Conservation (phyloP, 306 rosid genomes). For the Cicer bijugum region DNA sequence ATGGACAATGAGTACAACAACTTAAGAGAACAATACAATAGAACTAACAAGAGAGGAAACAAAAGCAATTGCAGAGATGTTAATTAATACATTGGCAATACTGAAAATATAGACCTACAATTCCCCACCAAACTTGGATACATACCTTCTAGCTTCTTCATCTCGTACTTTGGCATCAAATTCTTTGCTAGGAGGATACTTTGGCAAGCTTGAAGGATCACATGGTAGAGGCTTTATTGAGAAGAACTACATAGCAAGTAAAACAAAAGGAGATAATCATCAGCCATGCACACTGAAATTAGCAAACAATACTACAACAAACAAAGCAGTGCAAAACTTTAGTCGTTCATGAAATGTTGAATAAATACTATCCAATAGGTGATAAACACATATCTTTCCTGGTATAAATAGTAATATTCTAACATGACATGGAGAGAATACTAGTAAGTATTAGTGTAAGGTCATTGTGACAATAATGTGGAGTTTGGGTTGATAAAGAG, state of each 20-base stretch:
- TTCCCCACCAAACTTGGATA: slow-evolving; percentile 32
- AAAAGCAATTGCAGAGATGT: too few species aligned
- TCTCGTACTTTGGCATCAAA: slow-evolving; percentile 94
- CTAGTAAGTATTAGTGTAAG: neutral
- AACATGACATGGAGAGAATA: slow-evolving; percentile 11
- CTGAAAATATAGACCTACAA: slow-evolving; percentile 25
- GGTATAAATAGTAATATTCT: slow-evolving; percentile 4
- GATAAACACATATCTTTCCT: slow-evolving; percentile 5
- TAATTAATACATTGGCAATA: neutral
- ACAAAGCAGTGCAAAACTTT: slow-evolving; percentile 20
- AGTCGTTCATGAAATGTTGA: slow-evolving; percentile 1
- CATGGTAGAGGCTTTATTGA: slow-evolving; percentile 89
- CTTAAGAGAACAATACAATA: neutral
- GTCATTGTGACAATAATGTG: too few species aligned
- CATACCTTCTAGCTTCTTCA: slow-evolving; percentile 95
- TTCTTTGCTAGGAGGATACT: slow-evolving; percentile 99
- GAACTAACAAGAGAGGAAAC: too few species aligned
- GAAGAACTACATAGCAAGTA: slow-evolving; percentile 66
- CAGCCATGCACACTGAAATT: slow-evolving; percentile 27
- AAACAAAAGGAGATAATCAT: slow-evolving; percentile 41
- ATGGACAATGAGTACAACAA: neutral
- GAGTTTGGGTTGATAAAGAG: neutral
- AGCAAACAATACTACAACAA: slow-evolving; percentile 27
- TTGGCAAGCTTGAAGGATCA: slow-evolving; percentile 94
- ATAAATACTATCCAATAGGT: slow-evolving; percentile 20